A percentile compares a stretch with the other conserved stretches of the same genome.
These are phyloP conservation scores for Hypocreales sp. DNA, from an alignment of 2,329 filamentous ascomycete genomes.

Conservation along the genomic window DNA sequence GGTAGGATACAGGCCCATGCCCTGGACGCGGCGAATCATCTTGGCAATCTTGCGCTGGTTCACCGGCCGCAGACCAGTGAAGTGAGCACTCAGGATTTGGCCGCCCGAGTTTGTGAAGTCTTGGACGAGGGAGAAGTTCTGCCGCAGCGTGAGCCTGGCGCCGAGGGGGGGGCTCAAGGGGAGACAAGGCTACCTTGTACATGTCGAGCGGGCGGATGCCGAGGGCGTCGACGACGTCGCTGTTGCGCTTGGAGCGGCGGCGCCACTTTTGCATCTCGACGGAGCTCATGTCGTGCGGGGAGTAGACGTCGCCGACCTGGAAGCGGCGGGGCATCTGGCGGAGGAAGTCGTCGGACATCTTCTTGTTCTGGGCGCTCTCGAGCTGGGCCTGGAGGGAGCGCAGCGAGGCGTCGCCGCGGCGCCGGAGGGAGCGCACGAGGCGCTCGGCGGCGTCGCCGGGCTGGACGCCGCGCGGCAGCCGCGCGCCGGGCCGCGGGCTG, in stretches of 20 bases:
- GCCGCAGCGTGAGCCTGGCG: conserved; percentile 1
- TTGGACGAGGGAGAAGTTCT: conserved; percentile 89
- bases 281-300: conserved; percentile 71
- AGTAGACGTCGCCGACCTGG: conserved; percentile 70
- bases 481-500: conserved; percentile 1
- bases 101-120: conserved; percentile 79
- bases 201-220: conserved; percentile 67
- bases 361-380: conserved; percentile 21
- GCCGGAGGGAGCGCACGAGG: conserved; percentile 13
- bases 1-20: conserved; percentile 81
- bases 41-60: conserved; percentile 92
- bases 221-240: conserved; percentile 66
- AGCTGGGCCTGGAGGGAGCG: conserved; percentile 17
- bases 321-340: conserved; percentile 56
- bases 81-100: conserved; percentile 60
- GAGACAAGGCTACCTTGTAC: too few relatives aligned
- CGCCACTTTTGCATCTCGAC: conserved; percentile 74
- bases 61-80: conserved; percentile 68
- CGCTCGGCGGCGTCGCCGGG: conserved; percentile 13
- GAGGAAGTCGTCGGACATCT: conserved; percentile 35
- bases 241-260: conserved; percentile 36
- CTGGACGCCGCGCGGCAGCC: conserved; percentile 1
- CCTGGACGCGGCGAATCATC: conserved; percentile 77
- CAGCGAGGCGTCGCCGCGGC: conserved; percentile 6
- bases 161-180: conserved; percentile 5